These are phyloP conservation scores for Metschnikowia shivogae DNA, from an alignment of 805 yeast species.

Conservation along the genomic window DNA sequence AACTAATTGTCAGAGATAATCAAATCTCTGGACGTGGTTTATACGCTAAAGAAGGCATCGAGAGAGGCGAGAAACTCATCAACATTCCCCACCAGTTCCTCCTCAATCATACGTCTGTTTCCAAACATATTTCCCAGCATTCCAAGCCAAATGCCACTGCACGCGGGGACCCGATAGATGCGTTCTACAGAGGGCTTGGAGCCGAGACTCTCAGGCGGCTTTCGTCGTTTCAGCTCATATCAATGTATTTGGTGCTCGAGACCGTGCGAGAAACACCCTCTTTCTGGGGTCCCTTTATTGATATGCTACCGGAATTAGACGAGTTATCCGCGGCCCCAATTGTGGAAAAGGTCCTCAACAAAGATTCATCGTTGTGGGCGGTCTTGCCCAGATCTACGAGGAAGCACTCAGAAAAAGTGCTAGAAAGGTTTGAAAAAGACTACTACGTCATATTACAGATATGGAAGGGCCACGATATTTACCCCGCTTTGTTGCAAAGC, in stretches of 20 bases:
- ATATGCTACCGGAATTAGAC: slow-evolving; percentile 52
- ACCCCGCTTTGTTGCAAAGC: slow-evolving; percentile 18
- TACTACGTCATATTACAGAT: slow-evolving; percentile 27
- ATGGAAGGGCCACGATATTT: background rate
- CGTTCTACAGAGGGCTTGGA: slow-evolving; percentile 28
- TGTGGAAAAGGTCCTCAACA: slow-evolving; percentile 47
- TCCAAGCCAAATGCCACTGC: slow-evolving; percentile 21
- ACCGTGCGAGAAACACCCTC: slow-evolving; percentile 34
- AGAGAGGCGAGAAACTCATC: slow-evolving; percentile 42
- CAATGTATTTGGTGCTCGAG: slow-evolving; percentile 49
- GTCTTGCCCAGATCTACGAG: slow-evolving; percentile 44
- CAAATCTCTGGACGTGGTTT: slow-evolving; percentile 60
- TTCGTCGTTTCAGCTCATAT: slow-evolving; percentile 57
- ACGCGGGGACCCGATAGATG: slow-evolving; percentile 24
- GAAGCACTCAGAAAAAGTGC: slow-evolving; percentile 40
- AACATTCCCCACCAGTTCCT: slow-evolving; percentile 56
- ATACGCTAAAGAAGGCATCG: slow-evolving; percentile 37
- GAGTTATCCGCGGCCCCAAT: slow-evolving; percentile 61
- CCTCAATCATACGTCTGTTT: slow-evolving; percentile 53
- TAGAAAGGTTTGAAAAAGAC: slow-evolving; percentile 43
- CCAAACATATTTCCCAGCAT: slow-evolving; percentile 40
- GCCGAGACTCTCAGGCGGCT: slow-evolving; percentile 37
- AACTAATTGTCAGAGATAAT: slow-evolving; percentile 40
- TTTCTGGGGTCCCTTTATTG: slow-evolving; percentile 68
- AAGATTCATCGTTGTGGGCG: slow-evolving; percentile 24